Base-by-base conservation (phyloP, 495 filamentous ascomycete genomes). In the Clohesyomyces aquaticus region DNA sequence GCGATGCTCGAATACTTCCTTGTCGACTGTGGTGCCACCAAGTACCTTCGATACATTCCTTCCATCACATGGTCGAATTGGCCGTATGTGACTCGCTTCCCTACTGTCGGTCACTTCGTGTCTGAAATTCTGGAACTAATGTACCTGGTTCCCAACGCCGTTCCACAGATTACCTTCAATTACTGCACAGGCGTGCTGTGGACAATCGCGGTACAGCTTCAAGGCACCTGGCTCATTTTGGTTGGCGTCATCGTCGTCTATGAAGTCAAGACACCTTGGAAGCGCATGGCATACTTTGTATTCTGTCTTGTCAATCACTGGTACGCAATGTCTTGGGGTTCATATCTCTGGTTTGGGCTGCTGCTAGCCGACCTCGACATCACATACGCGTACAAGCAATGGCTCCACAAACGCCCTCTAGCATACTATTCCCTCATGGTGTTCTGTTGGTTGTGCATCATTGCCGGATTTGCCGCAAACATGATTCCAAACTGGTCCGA, bases 181-280 rank as follows among this genome's bases (percentile, higher is more conserved):
- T 79, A 76, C 63, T 77, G 77, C 62, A 78, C 75, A 11, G 77
- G 76, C 45, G 75, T 78, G 11, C 68, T 79, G 1, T 79, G 77
- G 77, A 78, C 76, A 14, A 77, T 79, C 47, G 75, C 77, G 3
- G 75, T 78, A 11, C 75, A 77, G 48, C 67, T 79, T 11, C 77
- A 79, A 67, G 70, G 70, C 42, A 70, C 74, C 9, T 78, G 76
- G 76, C 38, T 73, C 4, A 69, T 72, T 28, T 61, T 79, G 12
- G 60, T 73, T 16, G 76, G 69, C 52, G 71, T 69, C 10, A 69
- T 79, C n/a, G 66, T 79, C 8, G 67, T 78, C 22, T 67, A 69
- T 50, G 74, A 79, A 61, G 72, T 77, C 61, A 77, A 77, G 51
- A 78, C 71, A 10, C 74, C 76, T 3, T 79, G 76, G 76, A 79